Evolutionary conservation across 768 basidiomycete species (phyloP), one percentile per base, ranked within the genome.

Genomic region (Lactarius psammicola): DNA sequence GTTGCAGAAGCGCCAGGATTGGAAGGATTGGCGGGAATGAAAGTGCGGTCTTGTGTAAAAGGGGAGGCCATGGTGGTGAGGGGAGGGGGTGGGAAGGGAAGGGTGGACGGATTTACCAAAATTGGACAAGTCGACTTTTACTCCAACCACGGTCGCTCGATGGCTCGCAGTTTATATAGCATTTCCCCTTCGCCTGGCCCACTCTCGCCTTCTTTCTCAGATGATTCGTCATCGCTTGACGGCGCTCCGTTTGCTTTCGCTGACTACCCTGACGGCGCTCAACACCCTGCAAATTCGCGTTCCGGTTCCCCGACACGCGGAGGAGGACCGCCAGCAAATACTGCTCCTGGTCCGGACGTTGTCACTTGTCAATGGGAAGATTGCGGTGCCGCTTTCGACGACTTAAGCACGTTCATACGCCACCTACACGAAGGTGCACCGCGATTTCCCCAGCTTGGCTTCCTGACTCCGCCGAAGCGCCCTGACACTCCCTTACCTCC

Each of bases 321-420:
- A 18, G 72, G 71, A 20, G 72, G 71, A 33, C 40, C 68, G 60
- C 62, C 71, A 65, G 49, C 67, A 67, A 58, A 58, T 26, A 57
- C 38, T 42, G 60, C 33, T 55, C 71, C 72, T 61, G 72, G 72
- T 40, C 64, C 46, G 15, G 89, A 90, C 72, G 86, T 83, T 31
- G 88, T 86, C 67, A 86, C 83, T 33, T 96, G 94, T 77, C 84
- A 84, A 61, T 96, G 94, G 94, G 89, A 88, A 38, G 87, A 87
- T 65, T 96, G 94, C 72, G 86, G 86, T 2, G 71, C 78, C 46
- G 82, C 87, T n/a, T 94, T 88, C 72, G 85, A 84, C 13, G 84
- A 91, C 72, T 78, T 93, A 20, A 86, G 83, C 20, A 85, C 85
- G 4, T 79, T 95, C 63, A 91, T 95, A 66, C 86, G 87, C 31